A percentile compares a stretch with the other conserved stretches of the same genome.
These are phyloP conservation scores for Naganishia vaughanmartiniae DNA, from an alignment of 768 basidiomycete genomes.

Conservation along the genomic window DNA sequence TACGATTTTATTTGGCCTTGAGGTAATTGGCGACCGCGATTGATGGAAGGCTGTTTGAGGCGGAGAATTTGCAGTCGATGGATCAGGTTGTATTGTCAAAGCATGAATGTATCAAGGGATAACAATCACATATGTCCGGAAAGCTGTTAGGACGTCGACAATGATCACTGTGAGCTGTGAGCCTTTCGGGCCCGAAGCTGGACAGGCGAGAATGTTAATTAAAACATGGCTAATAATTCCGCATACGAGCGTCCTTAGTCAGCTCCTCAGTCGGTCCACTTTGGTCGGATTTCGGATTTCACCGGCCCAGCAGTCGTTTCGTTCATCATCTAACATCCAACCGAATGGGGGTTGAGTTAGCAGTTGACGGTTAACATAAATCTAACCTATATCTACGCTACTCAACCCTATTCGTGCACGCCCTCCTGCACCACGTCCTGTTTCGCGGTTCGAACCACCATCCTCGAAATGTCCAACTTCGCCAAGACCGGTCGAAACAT, in stretches of 20 bases:
- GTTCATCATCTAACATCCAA: background rate
- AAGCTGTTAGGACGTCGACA: background rate
- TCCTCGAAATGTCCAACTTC: slow-evolving; percentile 19
- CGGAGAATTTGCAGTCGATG: background rate
- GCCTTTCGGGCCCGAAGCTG: background rate
- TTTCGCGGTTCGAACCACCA: background rate
- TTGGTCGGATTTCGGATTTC: background rate
- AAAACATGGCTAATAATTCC: background rate
- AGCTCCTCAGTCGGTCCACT: too few species aligned
- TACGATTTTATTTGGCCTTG: too few species aligned
- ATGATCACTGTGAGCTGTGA: background rate
- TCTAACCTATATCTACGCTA: background rate
- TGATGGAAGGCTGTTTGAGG: background rate
- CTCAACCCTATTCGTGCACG: background rate
- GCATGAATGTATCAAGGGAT: background rate
- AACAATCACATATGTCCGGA: too few species aligned
- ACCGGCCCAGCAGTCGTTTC: background rate
- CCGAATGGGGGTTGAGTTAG: background rate
- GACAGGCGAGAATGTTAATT: background rate
- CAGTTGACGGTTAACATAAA: too few species aligned
- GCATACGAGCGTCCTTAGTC: background rate
- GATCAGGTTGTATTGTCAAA: background rate
- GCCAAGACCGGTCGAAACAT: slow-evolving; percentile 54
- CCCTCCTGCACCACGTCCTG: background rate
- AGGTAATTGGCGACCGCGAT: background rate